Conservation (phyloP, 176 grass and related monocot species). For the Cenchrus fungigraminus region DNA sequence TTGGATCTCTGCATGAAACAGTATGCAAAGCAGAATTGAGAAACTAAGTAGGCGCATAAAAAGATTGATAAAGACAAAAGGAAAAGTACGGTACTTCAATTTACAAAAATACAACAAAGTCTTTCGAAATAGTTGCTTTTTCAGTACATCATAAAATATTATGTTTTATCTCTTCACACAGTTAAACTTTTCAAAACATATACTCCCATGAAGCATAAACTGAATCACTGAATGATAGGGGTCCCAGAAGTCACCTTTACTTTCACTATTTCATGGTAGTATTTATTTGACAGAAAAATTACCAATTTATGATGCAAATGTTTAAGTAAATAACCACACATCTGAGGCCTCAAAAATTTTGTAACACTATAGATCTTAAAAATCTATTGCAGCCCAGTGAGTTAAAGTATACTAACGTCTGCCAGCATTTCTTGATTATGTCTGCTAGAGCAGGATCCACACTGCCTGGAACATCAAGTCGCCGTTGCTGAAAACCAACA, state of each 20-base stretch:
- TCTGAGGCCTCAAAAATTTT: conserved; percentile 10
- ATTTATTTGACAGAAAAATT: conserved; percentile 5
- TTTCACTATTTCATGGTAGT: conserved; percentile 25
- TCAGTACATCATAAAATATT: background rate
- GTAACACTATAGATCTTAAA: conserved; percentile 28
- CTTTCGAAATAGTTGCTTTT: background rate
- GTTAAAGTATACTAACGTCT: conserved; percentile 83
- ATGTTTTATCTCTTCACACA: conserved; percentile 9
- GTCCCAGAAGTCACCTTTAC: background rate
- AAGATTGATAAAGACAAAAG: conserved; percentile 10
- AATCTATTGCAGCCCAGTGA: background rate
- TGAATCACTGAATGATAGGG: background rate
- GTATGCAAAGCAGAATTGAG: conserved; percentile 11
- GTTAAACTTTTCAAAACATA: conserved; percentile 1
- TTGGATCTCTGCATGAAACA: conserved; percentile 72
- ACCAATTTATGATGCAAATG: background rate
- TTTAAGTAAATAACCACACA: conserved; percentile 10
- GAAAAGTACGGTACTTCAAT: background rate
- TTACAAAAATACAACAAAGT: conserved; percentile 1
- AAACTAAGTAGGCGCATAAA: background rate
- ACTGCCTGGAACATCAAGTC: conserved; percentile 78
- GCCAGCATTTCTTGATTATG: conserved; percentile 91
- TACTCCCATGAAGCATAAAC: conserved; percentile 8
- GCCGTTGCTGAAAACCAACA: conserved; percentile 95
- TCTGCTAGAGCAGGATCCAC: conserved; percentile 79